Conservation (phyloP, 495 filamentous ascomycete species). For the Delitschia confertaspora region DNA sequence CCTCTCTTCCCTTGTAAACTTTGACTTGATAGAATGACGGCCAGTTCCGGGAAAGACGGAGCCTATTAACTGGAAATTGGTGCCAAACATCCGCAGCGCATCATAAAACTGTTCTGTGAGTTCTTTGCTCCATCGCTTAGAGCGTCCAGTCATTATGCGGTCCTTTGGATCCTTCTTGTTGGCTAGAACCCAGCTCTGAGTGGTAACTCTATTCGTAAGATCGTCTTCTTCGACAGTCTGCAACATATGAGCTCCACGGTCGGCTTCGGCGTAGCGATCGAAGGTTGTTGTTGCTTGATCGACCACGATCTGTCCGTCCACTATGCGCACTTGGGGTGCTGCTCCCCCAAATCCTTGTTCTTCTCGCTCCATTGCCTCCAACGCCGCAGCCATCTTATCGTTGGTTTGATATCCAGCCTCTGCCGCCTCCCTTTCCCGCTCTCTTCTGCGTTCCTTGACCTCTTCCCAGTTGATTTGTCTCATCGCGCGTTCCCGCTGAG, state of each 20-base stretch:
- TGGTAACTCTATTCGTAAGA: conserved; percentile 67
- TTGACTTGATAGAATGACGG: conserved; percentile 75
- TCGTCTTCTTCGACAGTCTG: conserved; percentile 75
- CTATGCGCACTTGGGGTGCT: conserved; percentile 34
- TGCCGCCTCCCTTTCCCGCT: conserved; percentile 5
- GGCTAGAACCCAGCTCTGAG: conserved; percentile 57
- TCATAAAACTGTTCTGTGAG: conserved; percentile 79
- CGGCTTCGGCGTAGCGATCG: conserved; percentile 63
- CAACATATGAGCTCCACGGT: conserved; percentile 45
- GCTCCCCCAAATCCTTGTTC: conserved; percentile 1
- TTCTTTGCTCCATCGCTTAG: conserved; percentile 63
- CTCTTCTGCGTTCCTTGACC: conserved; percentile 25
- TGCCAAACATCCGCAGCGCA: conserved; percentile 77
- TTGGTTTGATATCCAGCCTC: background rate
- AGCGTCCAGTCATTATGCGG: conserved; percentile 41
- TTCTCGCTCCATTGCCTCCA: conserved; percentile 6
- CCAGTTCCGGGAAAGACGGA: conserved; percentile 69
- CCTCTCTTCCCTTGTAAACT: conserved; percentile 89
- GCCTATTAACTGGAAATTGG: conserved; percentile 83
- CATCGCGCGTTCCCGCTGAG: conserved; percentile 56
- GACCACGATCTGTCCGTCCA: conserved; percentile 77
- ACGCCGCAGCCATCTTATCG: background rate
- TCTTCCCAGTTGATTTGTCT: conserved; percentile 47
- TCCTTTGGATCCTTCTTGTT: conserved; percentile 31
- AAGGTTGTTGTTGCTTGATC: conserved; percentile 70